A percentile compares a stretch with the other conserved stretches of the same genome.
These are phyloP conservation scores for Chlamydomonas sp. DNA, from an alignment of 139 green algal genomes.

Conservation along the genomic window DNA sequence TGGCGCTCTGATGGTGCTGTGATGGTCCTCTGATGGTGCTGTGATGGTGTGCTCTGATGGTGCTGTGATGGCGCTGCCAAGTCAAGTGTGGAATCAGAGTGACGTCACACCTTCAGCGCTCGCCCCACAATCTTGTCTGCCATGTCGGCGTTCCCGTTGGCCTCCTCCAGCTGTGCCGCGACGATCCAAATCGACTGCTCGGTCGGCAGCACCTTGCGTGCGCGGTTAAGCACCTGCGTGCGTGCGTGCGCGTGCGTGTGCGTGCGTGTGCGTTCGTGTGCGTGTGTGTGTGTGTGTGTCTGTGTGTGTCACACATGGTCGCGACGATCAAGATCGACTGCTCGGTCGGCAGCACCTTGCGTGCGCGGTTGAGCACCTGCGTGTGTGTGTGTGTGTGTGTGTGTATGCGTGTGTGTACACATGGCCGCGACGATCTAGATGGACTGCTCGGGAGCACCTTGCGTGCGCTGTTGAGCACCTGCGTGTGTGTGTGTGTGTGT, in stretches of 20 bases:
- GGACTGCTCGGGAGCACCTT: conserved; percentile 79
- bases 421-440: conserved; percentile 94
- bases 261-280: too few relatives aligned
- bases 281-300: too few relatives aligned
- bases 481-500: too few relatives aligned
- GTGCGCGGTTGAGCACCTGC: conserved; percentile 87
- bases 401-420: too few relatives aligned
- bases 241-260: too few relatives aligned
- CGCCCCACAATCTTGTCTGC: conserved; percentile 40
- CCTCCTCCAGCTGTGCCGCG: conserved; percentile 94
- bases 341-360: conserved; percentile 87
- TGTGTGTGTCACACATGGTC: too few relatives aligned
- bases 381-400: too few relatives aligned
- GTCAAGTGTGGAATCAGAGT: background rate
- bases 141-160: conserved; percentile 69
- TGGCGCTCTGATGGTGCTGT: too few relatives aligned
- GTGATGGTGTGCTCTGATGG: too few relatives aligned
- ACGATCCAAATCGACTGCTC: conserved; percentile 88
- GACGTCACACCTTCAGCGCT: conserved; percentile 37
- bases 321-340: conserved; percentile 87
- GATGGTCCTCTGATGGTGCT: too few relatives aligned
- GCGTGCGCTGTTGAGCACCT: conserved; percentile 89
- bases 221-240: conserved; percentile 82
- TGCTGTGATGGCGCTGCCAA: background rate
- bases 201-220: conserved; percentile 85